Base-by-base conservation (phyloP, 2,329 filamentous ascomycete genomes). In the Xylariaceae sp. region DNA sequence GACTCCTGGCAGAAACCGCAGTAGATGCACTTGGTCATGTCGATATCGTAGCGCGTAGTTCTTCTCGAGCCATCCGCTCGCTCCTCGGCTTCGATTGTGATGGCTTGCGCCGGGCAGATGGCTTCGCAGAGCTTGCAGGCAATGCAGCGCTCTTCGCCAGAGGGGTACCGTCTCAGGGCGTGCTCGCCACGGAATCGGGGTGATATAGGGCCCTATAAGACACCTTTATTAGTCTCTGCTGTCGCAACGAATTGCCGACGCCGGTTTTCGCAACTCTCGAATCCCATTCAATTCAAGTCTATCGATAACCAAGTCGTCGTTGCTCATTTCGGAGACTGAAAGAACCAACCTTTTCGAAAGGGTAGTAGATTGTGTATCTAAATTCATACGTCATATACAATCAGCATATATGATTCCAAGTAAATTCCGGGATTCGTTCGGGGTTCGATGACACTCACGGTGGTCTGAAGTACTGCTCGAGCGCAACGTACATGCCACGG, bases 1-100 rank as follows among this genome's bases (percentile, higher is more conserved):
- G 90, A 96, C 82, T 99, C 94, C 81, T 97, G 93, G 85, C 94
- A 97, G 80, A 96, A 95, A 55, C 94, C 94, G 76, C 94, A 97
- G 86, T 97, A 99, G 78, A 99, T 99, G 81, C 94, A 99, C 84
- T 99, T 99, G 72, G 94, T 97, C 94, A 99, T 99, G 79, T 99
- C 94, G 73, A 99, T 97, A 75, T 99, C 94, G 79, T 99, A 99
- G 74, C 93, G 87, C 61, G 93, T 97, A 55, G 94, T 99, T 73
- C 94, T 87, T 77, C 94, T 87, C 72, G 90, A 95, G 65, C 94
- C 94, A 72, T 99, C 94, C 72, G 90, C 90, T 73, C 94, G 92
- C 82, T 99, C 94, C 77, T 99, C 94, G 59, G 94, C 94, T 80
- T 99, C 94, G 71, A 99, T 99, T 56, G 94, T 99, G 76, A 99